These are phyloP conservation scores for Solanum stenotomum DNA, from an alignment of 257 asterid species.

Conservation along the genomic window DNA sequence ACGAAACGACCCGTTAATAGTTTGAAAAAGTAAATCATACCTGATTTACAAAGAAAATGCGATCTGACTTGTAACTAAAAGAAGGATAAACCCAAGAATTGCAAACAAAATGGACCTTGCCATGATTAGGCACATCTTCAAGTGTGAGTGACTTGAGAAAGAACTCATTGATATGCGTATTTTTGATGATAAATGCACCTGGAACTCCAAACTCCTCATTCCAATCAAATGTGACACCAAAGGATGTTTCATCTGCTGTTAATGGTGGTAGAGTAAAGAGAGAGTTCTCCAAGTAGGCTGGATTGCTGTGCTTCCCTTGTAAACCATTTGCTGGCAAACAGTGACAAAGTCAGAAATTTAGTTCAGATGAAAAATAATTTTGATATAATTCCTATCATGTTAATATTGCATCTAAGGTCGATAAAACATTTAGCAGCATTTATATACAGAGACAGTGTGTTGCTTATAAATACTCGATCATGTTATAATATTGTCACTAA, in stretches of 20 bases:
- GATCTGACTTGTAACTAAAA: constrained; percentile 9
- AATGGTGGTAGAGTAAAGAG: neutral
- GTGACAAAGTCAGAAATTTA: neutral
- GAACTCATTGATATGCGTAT: constrained; percentile 12
- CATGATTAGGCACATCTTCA: constrained; percentile 17
- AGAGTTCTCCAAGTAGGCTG: constrained; percentile 18
- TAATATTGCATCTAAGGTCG: too few relatives aligned
- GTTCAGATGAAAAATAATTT: neutral
- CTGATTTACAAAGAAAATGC: constrained; percentile 30
- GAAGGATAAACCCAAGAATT: constrained; percentile 31
- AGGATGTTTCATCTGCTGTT: constrained; percentile 18
- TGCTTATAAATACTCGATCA: too few relatives aligned
- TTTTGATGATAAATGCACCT: constrained; percentile 21
- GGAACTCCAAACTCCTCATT: constrained; percentile 19
- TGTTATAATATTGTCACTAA: neutral
- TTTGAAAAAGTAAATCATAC: neutral
- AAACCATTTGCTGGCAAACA: constrained; percentile 1
- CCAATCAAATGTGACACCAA: constrained; percentile 17
- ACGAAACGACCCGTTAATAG: neutral
- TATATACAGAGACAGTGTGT: too few relatives aligned
- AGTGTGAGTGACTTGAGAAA: constrained; percentile 21
- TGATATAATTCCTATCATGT: too few relatives aligned
- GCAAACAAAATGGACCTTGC: constrained; percentile 13
- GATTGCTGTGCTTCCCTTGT: constrained; percentile 14
- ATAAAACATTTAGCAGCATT: too few relatives aligned